Evolutionary conservation across 2,329 filamentous ascomycete species (phyloP), one percentile per base, ranked within the genome.

Genomic region (Colletotrichum aenigma): DNA sequence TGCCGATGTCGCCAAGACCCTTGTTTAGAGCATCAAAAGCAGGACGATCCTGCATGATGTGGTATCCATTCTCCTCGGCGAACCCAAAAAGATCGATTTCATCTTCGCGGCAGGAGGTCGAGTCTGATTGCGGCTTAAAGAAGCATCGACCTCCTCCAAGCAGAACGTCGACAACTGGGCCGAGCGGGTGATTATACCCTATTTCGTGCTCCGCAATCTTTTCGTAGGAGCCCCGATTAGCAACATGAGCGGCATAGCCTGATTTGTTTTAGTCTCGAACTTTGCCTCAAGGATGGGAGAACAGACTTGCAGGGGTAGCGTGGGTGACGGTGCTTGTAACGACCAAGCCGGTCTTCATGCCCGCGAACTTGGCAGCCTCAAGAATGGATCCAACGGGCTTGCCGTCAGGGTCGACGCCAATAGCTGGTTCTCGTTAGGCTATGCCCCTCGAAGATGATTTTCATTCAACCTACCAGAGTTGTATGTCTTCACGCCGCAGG

Each of bases 271-370:
- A 24, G 16, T 7, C 24, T 30, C 6, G 9, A 7, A 7, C 6
- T n/a, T 13, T 6, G 60, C 4, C 13, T 21, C 43, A 52, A 15
- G 21, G 24, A 36, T 18, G 21, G 34, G 8, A 16, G 24, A n/a
- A 69, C 76, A 10, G 62, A 79, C 82, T 81, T 5, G 82, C 79
- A 38, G 78, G 81, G 18, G 79, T 84, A 66, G 78, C 81, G 69
- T 86, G 82, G 77, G 84, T 86, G 78, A 86, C 86, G 36, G 81
- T 83, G 9, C 81, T 84, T 3, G 85, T 86, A 6, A 85, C 85
- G n/a, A 86, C 84, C n/a, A 86, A 81, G 15, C 84, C 84, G 16
- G 85, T 86, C 78, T 83, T 84, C 77, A 83, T 84, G 43, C 85
- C 85, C 36, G 83, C 79, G 36, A 84, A 77, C 76, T 85, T 84